Evolutionary conservation across 2,329 filamentous ascomycete genomes (phyloP).

Genomic region (Colletotrichum higginsianum): DNA sequence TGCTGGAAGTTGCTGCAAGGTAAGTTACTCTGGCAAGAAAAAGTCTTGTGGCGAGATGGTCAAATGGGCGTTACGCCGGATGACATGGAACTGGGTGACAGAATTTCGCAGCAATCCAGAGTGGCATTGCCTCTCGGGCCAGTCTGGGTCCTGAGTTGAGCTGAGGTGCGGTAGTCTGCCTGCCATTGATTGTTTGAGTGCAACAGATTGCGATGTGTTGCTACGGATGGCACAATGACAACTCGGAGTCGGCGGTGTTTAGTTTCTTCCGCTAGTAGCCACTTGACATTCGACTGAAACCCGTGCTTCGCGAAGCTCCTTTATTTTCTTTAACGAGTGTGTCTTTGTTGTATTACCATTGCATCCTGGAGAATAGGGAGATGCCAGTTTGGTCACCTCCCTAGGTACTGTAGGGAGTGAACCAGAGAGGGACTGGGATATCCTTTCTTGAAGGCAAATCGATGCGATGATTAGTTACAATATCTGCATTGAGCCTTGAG

Average conservation of each 20-base stretch:
- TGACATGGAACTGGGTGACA: neutral
- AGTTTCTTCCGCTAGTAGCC: neutral
- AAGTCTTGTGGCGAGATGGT: neutral
- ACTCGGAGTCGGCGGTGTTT: neutral
- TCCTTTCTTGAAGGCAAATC: constrained; percentile 1
- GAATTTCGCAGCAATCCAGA: neutral
- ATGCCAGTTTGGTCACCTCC: neutral
- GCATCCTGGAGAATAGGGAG: neutral
- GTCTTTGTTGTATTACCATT: neutral
- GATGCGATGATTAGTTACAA: constrained; percentile 6
- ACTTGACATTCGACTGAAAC: neutral
- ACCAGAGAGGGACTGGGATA: neutral
- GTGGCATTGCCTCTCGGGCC: neutral
- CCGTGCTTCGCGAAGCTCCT: neutral
- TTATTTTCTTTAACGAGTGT: neutral
- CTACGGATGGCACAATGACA: neutral
- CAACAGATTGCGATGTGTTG: neutral
- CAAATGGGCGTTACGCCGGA: neutral
- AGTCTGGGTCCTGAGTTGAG: neutral
- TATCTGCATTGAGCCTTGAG: constrained; percentile 14
- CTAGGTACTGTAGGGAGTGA: neutral
- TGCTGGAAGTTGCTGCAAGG: constrained; percentile 10
- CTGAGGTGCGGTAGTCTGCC: neutral
- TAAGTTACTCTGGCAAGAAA: neutral
- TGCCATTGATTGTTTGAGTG: constrained; percentile 1